Percentiles rank a stretch among this genome's conserved stretches.
These are phyloP conservation scores for Macrolepiota fuliginosa DNA, from an alignment of 768 basidiomycete genomes.

Conservation along the genomic window DNA sequence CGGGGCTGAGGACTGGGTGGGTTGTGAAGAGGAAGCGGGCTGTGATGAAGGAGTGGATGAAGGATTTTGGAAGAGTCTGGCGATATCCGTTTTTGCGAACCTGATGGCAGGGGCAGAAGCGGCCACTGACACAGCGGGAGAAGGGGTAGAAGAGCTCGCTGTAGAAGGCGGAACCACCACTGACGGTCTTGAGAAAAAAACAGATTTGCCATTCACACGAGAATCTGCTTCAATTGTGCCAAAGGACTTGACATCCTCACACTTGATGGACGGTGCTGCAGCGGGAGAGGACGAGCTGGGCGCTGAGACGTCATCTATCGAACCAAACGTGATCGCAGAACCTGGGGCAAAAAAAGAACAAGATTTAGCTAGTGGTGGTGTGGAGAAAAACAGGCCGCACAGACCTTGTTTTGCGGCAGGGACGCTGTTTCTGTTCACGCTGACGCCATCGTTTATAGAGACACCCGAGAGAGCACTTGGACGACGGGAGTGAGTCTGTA, in stretches of 20 bases:
- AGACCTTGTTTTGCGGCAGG: constrained; percentile 67
- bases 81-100: constrained; percentile 49
- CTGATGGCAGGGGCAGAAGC: constrained; percentile 33
- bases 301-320: constrained; percentile 78
- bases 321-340: constrained; percentile 82
- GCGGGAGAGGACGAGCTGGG: constrained; percentile 84
- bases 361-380: too few relatives aligned
- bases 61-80: constrained; percentile 60
- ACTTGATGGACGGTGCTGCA: constrained; percentile 60
- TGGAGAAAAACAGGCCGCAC: constrained; percentile 18
- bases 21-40: constrained; percentile 32
- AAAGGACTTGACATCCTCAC: constrained; percentile 78
- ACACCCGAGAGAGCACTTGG: too few relatives aligned
- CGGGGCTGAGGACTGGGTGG: constrained; percentile 32
- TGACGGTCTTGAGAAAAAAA: too few relatives aligned
- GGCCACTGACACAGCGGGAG: constrained; percentile 32
- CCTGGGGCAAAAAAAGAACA: too few relatives aligned
- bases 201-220: too few relatives aligned
- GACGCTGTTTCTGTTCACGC: too few relatives aligned
- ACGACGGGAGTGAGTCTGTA: too few relatives aligned
- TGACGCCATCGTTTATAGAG: constrained; percentile 54
- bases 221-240: constrained; percentile 56
- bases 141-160: constrained; percentile 34
- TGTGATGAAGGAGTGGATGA: constrained; percentile 50
- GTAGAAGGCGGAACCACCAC: constrained; percentile 21